Evolutionary conservation across 2,329 filamentous ascomycete species (phyloP), one percentile per base, ranked within the genome.

Genomic region (Fusarium odoratissimum): DNA sequence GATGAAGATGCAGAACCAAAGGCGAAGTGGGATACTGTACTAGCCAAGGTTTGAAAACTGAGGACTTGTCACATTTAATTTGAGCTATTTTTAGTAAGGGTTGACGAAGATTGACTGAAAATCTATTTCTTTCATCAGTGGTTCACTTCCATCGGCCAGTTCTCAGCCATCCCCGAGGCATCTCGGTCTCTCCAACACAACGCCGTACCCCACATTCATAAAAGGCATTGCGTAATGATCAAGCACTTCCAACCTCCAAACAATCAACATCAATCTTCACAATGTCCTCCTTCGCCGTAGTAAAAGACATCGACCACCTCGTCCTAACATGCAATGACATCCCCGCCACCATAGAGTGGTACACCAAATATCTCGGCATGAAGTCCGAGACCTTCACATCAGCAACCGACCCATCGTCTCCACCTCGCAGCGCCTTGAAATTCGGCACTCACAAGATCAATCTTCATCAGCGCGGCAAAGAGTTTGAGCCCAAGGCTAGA

Each of bases 391-490:
- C 82, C 1, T 91, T 91, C 74, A 76, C 81, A 0, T 84, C 86
- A 0, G 74, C 82, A 16, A 69, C 80, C 10, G 82, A 78, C 21
- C 69, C 81, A 10, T 51, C 58, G 19, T 78, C 82, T 4, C 49
- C 56, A 7, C 46, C 49, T 30, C 85, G 89, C 17, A 84, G 88
- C 64, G 88, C 88, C 0, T 82, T 91, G 21, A 79, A 83, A 8
- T 91, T 91, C 72, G 90, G 89, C 38, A 75, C 71, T 2, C 88
- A 90, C 68, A 91, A 91, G 79, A 88, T 91, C 64, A 91, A 91
- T 67, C 83, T 91, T 5, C 89, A 91, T 74, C 83, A 88, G 70
- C 80, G 82, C 16, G 89, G 88, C 11, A 84, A 83, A 19, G 89
- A 91, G 66, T 91, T 90, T 71, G 87, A 89, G 65, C 89, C 89